Evolutionary conservation across 1,284 basidiomycete genomes (phyloP), one percentile per base, ranked within the genome.

Genomic region (Vanrija sp.): DNA sequence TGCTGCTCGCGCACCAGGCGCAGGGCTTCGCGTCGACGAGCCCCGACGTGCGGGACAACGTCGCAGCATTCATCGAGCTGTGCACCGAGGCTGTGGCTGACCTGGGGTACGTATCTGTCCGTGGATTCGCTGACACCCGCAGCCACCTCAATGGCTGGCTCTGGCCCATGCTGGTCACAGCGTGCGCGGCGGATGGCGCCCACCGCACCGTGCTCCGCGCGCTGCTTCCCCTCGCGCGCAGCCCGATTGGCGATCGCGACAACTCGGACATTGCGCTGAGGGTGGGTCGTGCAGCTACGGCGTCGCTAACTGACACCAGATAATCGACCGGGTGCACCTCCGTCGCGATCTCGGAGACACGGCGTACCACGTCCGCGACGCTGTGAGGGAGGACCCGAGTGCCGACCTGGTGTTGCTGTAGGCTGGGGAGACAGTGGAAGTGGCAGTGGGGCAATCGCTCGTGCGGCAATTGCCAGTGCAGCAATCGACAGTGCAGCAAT

Each of bases 341-440:
- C 42, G 29, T 0, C 43, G 29, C 25, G 47, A 54, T 26, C 14
- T n/a, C 18, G 52, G 52, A 6, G 23, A 45, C 12, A 3, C n/a
- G 9, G 5, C 28, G 19, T 54, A 49, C 52, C 52, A 54, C 26
- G 18, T 54, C 14, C 25, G 23, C 25, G 47, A 54, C 9, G 52
- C 52, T 15, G 5, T 54, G 14, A 21, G 9, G 18, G 46, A 54
- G 5, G 40, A 49, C 18, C 52, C 52, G 29, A 23, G 19, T 18
- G 47, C 46, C 12, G 52, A 54, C 29, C 23, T 54, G 5, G 25
- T 54, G 23, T 34, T 54, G n/a, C 19, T 54, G 3, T 54, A 44
- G 28, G 28, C 28, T 2, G 21, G 21, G 21, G 21, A 23, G 21
- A 23, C 3, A 23, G 21, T 23, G 21, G 21, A 2, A 23, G 21